Base-by-base conservation (phyloP, 805 yeast genomes). In the Wickerhamiella domercqiae region DNA sequence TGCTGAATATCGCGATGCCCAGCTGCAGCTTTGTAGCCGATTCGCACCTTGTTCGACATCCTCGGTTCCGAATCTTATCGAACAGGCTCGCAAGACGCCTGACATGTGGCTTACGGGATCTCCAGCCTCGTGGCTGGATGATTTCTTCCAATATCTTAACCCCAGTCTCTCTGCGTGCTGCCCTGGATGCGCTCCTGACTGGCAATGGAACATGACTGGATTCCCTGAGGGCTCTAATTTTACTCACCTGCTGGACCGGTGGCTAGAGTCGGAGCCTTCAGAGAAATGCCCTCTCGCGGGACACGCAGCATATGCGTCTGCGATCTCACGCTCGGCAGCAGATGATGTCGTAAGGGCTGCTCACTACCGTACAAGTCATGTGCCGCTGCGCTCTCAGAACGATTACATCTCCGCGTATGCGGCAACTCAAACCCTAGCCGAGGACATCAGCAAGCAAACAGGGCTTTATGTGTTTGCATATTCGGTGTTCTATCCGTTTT, bases 241-340 rank as follows among this genome's bases (percentile, higher is more conserved):
- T 50, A 70, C 79, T 72, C 63, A 62, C 32, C 82, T 66, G 48
- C 77, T 84, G 52, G 56, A 70, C 17, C 71, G 78, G 30, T 87
- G 98, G 98, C 80, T 87, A 19, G 65, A 72, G 29, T 60, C 82
- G 1, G 49, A 47, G 34, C 80, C 82, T 19, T 79, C 93, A 40
- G 90, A 80, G 49, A 82, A 87, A 2, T 87, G 98, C 56, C 95
- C 97, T 1, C 61, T 87, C 20, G 97, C 94, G 3, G 98, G 98
- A 2, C 79, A 80, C 51, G 96, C 96, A 0, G 94, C 96, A 0
- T 87, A 87, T 53, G 66, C 79, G 1, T 57, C 64, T 4, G 64
- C 84, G 1, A 43, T 47, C 83, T 1, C 66, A 68, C n/a, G 17
- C 25, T 21, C 41, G 44, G 13, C n/a, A 19, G 25, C 42, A 41